Evolutionary conservation across 179 eudicot species (phyloP).

Genomic region (Silene noctiflora): DNA sequence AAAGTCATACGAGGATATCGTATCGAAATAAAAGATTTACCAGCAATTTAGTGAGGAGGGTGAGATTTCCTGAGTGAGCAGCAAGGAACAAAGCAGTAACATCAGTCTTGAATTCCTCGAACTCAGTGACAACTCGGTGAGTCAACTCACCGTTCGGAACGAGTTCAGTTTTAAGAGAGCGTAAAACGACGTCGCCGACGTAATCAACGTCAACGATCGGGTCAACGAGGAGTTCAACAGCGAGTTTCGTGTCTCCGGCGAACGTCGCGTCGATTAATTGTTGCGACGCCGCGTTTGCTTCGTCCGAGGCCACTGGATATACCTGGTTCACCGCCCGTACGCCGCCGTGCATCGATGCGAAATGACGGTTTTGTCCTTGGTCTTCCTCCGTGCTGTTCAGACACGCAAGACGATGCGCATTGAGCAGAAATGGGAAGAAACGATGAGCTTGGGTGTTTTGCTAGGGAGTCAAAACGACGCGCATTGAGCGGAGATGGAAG

Average conservation of each 20-base stretch:
- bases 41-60: slow-evolving; percentile 32
- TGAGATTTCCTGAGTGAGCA: slow-evolving; percentile 52
- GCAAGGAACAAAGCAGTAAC: slow-evolving; percentile 62
- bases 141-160: slow-evolving; percentile 47
- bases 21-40: not conserved
- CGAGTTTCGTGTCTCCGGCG: slow-evolving; percentile 38
- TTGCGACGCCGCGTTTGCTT: slow-evolving; percentile 25
- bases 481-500: not conserved
- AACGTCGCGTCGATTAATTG: slow-evolving; percentile 40
- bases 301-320: slow-evolving; percentile 36
- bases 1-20: not conserved
- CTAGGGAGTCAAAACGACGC: not conserved
- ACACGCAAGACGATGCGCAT: not conserved
- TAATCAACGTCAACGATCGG: slow-evolving; percentile 52
- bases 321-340: slow-evolving; percentile 36
- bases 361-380: slow-evolving; percentile 15
- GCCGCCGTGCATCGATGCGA: slow-evolving; percentile 19
- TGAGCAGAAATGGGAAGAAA: not conserved
- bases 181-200: slow-evolving; percentile 46
- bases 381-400: not conserved
- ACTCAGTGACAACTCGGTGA: slow-evolving; percentile 43
- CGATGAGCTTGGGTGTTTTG: not conserved
- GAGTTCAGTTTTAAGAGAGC: slow-evolving; percentile 44
- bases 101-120: slow-evolving; percentile 61
- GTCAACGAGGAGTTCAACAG: slow-evolving; percentile 36